Evolutionary conservation across 75 land plant genomes (phyloP), one percentile per base, ranked within the genome.

Genomic region (Isoetes taiwanensis): DNA sequence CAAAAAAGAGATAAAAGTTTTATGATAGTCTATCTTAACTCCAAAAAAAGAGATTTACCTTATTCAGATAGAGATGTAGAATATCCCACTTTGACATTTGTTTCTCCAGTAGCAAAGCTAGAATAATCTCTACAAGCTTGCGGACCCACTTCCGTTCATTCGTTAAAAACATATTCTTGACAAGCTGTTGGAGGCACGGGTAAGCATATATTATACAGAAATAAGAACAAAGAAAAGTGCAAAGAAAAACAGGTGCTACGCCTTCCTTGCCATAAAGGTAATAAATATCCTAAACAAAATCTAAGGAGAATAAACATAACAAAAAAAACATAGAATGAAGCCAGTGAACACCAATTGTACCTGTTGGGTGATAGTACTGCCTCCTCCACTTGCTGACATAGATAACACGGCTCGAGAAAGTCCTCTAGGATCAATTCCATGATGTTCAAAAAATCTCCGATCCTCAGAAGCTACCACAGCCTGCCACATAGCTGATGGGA

Each of bases 341-440:
- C 9, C 14, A 24, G 57, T 28, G 24, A 41, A 43, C 2, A 8
- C 10, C 59, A 12, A 61, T 2, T 37, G 48, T 20, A 81, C 85
- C 85, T 81, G 84, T 52, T 82, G 85, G 4, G 85, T 82, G 61
- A 82, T 75, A 21, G 85, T 82, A 38, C 85, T 82, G 3, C 85
- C 85, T 10, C 85, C 85, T 23, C 85, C 85, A 30, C 66, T 62
- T 1, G 70, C 48, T 3, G 85, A 50, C 20, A 72, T 50, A 8
- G 73, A 72, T 30, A 76, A 40, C 14, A 62, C 71, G 38, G 79
- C 77, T 37, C 82, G 64, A 1, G 73, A 62, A 23, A 76, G 37
- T 16, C 75, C 86, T 40, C 64, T 30, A 5, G 74, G 82, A 50
- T 79, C 82, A 39, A 79, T 53, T 0, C 86, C 83, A 26, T 33